A percentile compares a stretch with the other conserved stretches of the same genome.
These are phyloP conservation scores for Fereydounia khargensis DNA, from an alignment of 1,284 basidiomycete species.

Conservation along the genomic window DNA sequence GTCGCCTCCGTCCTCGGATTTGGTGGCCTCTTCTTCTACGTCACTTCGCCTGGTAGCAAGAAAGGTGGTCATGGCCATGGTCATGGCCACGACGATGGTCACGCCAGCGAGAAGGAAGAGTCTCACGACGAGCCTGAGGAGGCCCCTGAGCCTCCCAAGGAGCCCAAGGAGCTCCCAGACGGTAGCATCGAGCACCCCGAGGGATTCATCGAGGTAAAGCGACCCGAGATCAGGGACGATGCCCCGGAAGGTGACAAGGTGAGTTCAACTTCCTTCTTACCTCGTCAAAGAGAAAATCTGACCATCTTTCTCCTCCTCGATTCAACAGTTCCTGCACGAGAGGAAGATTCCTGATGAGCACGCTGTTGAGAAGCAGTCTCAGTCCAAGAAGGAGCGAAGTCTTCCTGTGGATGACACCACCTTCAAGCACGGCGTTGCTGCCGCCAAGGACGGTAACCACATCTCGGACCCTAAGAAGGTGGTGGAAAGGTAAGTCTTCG, in stretches of 20 bases:
- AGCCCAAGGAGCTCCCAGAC: constrained; percentile 26
- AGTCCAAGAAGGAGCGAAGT: constrained; percentile 18
- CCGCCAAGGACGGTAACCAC: constrained; percentile 35
- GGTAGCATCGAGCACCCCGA: constrained; percentile 38
- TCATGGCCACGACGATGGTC: not conserved
- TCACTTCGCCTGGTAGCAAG: constrained; percentile 27
- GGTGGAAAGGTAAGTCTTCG: constrained; percentile 8
- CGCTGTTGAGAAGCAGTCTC: constrained; percentile 18
- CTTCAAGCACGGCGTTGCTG: constrained; percentile 34
- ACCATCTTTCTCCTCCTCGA: not conserved
- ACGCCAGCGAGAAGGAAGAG: constrained; percentile 10
- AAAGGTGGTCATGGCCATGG: constrained; percentile 9
- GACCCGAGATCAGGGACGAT: constrained; percentile 20
- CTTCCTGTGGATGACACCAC: constrained; percentile 25
- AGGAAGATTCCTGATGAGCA: constrained; percentile 22
- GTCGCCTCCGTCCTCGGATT: constrained; percentile 35
- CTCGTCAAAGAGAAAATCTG: too few relatives aligned
- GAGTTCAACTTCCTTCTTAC: not conserved
- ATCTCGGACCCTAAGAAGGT: constrained; percentile 27
- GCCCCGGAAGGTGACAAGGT: constrained; percentile 28
- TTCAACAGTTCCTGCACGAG: constrained; percentile 12
- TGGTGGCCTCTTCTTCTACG: constrained; percentile 37
- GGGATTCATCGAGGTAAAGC: constrained; percentile 33
- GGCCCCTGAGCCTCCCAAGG: constrained; percentile 9
- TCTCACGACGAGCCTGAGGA: constrained; percentile 5